Conservation (phyloP, 1,284 basidiomycete species). For the Ceratobasidium sp. region DNA sequence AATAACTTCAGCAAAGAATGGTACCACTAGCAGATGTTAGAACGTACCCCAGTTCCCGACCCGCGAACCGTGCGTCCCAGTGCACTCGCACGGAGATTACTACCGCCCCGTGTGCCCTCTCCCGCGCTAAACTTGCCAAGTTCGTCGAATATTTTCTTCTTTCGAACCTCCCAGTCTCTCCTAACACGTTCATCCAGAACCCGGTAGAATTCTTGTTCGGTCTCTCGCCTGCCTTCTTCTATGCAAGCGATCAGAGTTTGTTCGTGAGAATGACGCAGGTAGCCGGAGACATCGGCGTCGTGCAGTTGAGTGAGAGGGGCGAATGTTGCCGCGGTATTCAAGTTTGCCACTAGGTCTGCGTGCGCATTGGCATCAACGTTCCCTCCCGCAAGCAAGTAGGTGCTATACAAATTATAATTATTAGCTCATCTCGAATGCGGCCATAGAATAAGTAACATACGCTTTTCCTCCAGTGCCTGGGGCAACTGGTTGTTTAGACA, state of each 20-base stretch:
- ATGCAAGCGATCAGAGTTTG: slow-evolving; percentile 95
- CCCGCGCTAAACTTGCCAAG: slow-evolving; percentile 69
- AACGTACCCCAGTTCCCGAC: slow-evolving; percentile 43
- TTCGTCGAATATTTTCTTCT: slow-evolving; percentile 91
- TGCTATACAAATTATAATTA: slow-evolving; percentile 61
- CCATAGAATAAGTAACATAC: slow-evolving; percentile 64
- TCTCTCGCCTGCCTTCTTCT: slow-evolving; percentile 88
- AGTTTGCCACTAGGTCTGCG: slow-evolving; percentile 81
- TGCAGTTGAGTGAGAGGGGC: slow-evolving; percentile 89
- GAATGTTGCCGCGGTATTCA: slow-evolving; percentile 89
- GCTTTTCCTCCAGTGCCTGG: slow-evolving; percentile 78
- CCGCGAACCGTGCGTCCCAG: slow-evolving; percentile 45
- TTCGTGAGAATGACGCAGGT: slow-evolving; percentile 91
- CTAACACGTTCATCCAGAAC: slow-evolving; percentile 81
- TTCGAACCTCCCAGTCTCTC: slow-evolving; percentile 90
- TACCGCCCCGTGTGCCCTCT: slow-evolving; percentile 47
- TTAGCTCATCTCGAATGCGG: slow-evolving; percentile 8
- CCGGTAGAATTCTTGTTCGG: slow-evolving; percentile 87
- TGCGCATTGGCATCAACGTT: slow-evolving; percentile 89
- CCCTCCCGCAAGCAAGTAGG: slow-evolving; percentile 89
- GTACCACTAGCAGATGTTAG: not conserved
- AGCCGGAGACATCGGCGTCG: slow-evolving; percentile 91
- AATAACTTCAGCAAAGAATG: slow-evolving; percentile 37
- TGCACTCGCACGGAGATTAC: slow-evolving; percentile 48
- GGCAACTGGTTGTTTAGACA: slow-evolving; percentile 74